Evolutionary conservation across 331 rosid genomes (phyloP).

Genomic region (Telfairia occidentalis): DNA sequence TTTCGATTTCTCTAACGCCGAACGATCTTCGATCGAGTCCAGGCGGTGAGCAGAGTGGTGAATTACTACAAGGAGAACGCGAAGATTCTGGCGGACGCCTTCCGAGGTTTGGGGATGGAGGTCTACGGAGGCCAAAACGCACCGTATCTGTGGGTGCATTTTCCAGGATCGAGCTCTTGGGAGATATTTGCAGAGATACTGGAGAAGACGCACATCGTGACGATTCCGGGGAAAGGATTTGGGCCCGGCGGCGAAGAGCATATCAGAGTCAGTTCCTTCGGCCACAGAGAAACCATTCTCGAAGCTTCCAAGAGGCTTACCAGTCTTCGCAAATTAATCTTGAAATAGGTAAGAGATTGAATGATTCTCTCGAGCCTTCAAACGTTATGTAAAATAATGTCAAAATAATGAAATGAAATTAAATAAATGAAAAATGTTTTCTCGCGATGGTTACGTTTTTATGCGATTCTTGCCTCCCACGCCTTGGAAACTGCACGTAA

Average conservation of each 20-base stretch:
- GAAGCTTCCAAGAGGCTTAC: constrained; percentile 46
- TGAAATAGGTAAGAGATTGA: background rate
- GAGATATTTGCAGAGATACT: constrained; percentile 41
- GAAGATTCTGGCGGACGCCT: constrained; percentile 32
- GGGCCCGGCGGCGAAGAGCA: constrained; percentile 58
- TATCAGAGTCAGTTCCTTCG: constrained; percentile 51
- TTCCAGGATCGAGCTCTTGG: constrained; percentile 55
- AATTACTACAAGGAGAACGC: constrained; percentile 51
- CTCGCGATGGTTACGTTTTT: background rate
- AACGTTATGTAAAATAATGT: background rate
- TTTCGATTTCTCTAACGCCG: background rate
- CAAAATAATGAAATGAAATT: background rate
- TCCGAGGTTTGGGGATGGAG: constrained; percentile 33
- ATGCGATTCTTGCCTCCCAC: too few species aligned
- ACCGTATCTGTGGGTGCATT: constrained; percentile 56
- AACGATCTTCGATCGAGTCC: constrained; percentile 1
- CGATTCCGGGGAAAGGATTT: constrained; percentile 54
- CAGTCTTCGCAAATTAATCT: background rate
- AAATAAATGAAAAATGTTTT: background rate
- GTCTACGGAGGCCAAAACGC: constrained; percentile 54
- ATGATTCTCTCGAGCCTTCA: background rate
- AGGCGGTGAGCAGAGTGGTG: constrained; percentile 30
- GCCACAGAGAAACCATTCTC: constrained; percentile 30
- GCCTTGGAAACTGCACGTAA: too few species aligned
- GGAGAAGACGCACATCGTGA: constrained; percentile 39